Percentiles rank a stretch among this genome's conserved stretches.
These are phyloP conservation scores for Yamadazyma philogaea DNA, from an alignment of 805 yeast genomes.

Conservation along the genomic window DNA sequence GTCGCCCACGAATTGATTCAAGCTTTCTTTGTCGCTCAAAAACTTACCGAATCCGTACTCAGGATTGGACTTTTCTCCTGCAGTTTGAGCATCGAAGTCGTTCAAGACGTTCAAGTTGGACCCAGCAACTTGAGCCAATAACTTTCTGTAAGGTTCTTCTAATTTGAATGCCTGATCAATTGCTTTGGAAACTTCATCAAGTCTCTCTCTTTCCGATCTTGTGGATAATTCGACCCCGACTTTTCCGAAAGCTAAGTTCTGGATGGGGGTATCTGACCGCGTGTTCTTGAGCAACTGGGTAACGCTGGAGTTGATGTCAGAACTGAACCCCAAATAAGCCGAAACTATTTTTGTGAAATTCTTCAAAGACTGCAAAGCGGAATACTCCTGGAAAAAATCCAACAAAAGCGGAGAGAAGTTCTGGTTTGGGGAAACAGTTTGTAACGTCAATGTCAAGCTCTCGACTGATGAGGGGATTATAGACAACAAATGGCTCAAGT, in stretches of 20 bases:
- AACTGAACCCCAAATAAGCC: slow-evolving; percentile 54
- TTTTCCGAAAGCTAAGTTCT: slow-evolving; percentile 60
- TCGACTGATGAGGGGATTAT: slow-evolving; percentile 53
- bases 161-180: slow-evolving; percentile 48
- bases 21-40: slow-evolving; percentile 54
- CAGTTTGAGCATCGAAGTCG: slow-evolving; percentile 46
- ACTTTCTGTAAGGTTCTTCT: slow-evolving; percentile 75
- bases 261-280: slow-evolving; percentile 52
- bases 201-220: slow-evolving; percentile 23
- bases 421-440: slow-evolving; percentile 32
- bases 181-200: slow-evolving; percentile 27
- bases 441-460: slow-evolving; percentile 64
- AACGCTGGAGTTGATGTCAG: slow-evolving; percentile 37
- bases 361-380: slow-evolving; percentile 42
- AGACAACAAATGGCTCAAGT: slow-evolving; percentile 46
- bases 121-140: slow-evolving; percentile 63
- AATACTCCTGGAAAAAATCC: slow-evolving; percentile 66
- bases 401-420: slow-evolving; percentile 67
- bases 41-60: slow-evolving; percentile 85
- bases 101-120: slow-evolving; percentile 48
- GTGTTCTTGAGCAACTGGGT: slow-evolving; percentile 48
- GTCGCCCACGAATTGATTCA: slow-evolving; percentile 40
- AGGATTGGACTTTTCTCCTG: slow-evolving; percentile 55
- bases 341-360: slow-evolving; percentile 50
- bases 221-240: slow-evolving; percentile 26